A percentile compares a stretch with the other conserved stretches of the same genome.
Conservation (phyloP, 1,139 yeast genomes). For the Pichia sp. region DNA sequence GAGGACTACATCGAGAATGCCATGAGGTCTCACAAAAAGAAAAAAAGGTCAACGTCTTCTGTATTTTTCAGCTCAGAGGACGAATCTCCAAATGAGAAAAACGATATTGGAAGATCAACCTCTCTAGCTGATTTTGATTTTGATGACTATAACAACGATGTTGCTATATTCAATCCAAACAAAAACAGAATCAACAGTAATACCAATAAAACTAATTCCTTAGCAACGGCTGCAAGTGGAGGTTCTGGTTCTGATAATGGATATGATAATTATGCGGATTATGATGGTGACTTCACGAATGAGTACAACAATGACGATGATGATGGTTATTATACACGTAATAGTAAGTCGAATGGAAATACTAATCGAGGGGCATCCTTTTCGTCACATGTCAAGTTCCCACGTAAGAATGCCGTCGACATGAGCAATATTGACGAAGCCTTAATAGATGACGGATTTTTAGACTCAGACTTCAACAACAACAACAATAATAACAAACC, state of each 20-base stretch:
- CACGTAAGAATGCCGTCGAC: constrained; percentile 1
- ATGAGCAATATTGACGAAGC: constrained; percentile 10
- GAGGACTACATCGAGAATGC: constrained; percentile 4
- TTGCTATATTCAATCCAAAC: constrained; percentile 7
- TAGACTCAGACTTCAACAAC: constrained; percentile 6
- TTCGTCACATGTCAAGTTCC: constrained; percentile 5
- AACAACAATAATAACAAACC: constrained; percentile 2
- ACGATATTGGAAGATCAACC: not conserved
- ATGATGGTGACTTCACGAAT: constrained; percentile 7
- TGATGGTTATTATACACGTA: not conserved
- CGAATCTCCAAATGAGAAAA: not conserved
- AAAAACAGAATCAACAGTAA: not conserved
- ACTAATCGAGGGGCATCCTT: constrained; percentile 3
- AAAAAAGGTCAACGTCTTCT: not conserved
- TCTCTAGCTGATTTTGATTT: constrained; percentile 5
- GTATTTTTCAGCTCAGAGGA: constrained; percentile 11
- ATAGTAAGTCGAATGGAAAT: not conserved
- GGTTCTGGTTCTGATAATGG: not conserved
- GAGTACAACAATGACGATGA: not conserved
- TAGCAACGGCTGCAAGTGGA: not conserved
- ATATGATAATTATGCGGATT: constrained; percentile 10
- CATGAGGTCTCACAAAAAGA: constrained; percentile 3
- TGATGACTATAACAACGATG: constrained; percentile 10
- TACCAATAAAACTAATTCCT: not conserved
- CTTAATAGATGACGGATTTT: constrained; percentile 8